These are phyloP conservation scores for Asterophora lycoperdoides DNA, from an alignment of 768 basidiomycete species.

Conservation along the genomic window DNA sequence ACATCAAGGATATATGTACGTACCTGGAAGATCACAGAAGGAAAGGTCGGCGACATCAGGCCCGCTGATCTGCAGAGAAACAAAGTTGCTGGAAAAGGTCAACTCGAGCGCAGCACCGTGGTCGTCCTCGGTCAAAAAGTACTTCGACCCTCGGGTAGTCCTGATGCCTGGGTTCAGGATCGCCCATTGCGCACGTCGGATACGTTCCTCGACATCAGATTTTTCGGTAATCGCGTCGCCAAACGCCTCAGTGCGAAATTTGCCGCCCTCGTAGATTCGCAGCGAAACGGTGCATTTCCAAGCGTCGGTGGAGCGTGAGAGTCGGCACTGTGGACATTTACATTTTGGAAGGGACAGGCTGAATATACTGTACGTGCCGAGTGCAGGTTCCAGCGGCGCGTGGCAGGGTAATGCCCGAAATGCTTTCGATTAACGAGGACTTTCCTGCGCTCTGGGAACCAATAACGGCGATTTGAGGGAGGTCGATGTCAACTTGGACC, in stretches of 20 bases:
- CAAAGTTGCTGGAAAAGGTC: conserved; percentile 53
- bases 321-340: conserved; percentile 37
- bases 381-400: conserved; percentile 76
- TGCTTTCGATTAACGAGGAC: conserved; percentile 73
- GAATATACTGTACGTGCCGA: conserved; percentile 35
- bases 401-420: conserved; percentile 68
- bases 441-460: conserved; percentile 75
- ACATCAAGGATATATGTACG: neutral
- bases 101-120: conserved; percentile 21
- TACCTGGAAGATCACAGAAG: conserved; percentile 61
- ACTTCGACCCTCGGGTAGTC: neutral
- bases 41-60: conserved; percentile 58
- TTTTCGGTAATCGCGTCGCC: conserved; percentile 49
- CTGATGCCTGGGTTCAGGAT: conserved; percentile 53
- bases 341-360: neutral
- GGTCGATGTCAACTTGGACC: conserved; percentile 64
- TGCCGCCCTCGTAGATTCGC: conserved; percentile 37
- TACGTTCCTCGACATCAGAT: conserved; percentile 56
- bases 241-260: conserved; percentile 37
- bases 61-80: conserved; percentile 57
- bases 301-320: conserved; percentile 32
- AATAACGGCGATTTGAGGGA: conserved; percentile 71
- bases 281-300: conserved; percentile 55
- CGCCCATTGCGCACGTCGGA: conserved; percentile 61
- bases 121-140: conserved; percentile 38